Evolutionary conservation across 2,329 filamentous ascomycete genomes (phyloP).

Genomic region (Curvularia sp.): DNA sequence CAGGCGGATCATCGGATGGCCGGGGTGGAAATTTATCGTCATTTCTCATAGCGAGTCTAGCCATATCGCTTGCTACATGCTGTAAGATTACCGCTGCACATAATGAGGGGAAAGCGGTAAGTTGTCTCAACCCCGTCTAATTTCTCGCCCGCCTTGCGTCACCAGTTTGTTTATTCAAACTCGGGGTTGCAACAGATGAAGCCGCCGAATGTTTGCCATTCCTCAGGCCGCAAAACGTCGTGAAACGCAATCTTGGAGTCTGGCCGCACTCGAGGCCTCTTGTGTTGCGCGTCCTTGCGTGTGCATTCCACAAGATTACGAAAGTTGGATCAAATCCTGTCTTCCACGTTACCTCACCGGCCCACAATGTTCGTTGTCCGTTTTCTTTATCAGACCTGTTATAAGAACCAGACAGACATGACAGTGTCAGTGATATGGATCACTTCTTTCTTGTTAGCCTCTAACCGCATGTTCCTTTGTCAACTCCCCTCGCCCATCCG

Average conservation of each 20-base stretch:
- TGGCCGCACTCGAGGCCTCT: slow-evolving; percentile 7
- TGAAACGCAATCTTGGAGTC: slow-evolving; percentile 13
- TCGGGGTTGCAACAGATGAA: slow-evolving; percentile 34
- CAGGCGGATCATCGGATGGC: slow-evolving; percentile 10
- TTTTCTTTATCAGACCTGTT: background rate
- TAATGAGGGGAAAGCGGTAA: slow-evolving; percentile 25
- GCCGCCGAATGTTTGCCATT: slow-evolving; percentile 24
- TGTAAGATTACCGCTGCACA: slow-evolving; percentile 11
- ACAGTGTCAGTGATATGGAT: slow-evolving; percentile 1
- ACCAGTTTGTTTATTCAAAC: slow-evolving; percentile 26
- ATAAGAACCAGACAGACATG: background rate
- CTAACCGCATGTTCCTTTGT: slow-evolving; percentile 8
- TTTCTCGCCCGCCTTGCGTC: slow-evolving; percentile 27
- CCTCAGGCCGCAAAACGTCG: slow-evolving; percentile 20
- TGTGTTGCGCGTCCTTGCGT: slow-evolving; percentile 19
- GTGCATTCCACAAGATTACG: slow-evolving; percentile 15
- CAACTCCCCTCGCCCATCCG: background rate
- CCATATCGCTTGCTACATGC: slow-evolving; percentile 6
- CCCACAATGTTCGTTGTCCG: slow-evolving; percentile 8
- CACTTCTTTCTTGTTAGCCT: slow-evolving; percentile 2
- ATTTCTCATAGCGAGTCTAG: slow-evolving; percentile 27
- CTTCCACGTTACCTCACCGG: slow-evolving; percentile 6
- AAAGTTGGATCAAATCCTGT: slow-evolving; percentile 2
- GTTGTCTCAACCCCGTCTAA: slow-evolving; percentile 24
- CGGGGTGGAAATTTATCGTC: slow-evolving; percentile 23